phyloP scores from a whole-genome alignment of 164 flowering plant genomes.

The Nymphaea thermarum region DNA sequence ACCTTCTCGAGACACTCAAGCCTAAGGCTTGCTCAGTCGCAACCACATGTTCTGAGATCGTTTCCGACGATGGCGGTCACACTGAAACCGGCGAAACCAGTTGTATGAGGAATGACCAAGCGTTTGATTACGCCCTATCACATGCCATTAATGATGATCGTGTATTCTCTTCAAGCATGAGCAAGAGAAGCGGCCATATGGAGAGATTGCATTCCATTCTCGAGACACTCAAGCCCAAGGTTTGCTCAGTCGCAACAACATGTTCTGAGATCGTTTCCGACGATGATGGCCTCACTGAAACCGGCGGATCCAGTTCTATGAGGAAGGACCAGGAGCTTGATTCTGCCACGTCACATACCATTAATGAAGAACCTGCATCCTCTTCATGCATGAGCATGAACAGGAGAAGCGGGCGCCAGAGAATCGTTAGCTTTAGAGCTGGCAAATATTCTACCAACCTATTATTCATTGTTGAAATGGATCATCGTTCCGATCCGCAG shows the following conservation, averaged over 20 bases:
- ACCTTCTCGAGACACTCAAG: conserved; percentile 24
- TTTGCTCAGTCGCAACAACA: background rate
- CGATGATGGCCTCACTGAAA: background rate
- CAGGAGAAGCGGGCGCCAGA: background rate
- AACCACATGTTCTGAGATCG: background rate
- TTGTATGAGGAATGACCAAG: background rate
- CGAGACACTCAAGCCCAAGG: conserved; percentile 15
- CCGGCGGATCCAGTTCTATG: background rate
- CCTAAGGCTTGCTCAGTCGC: background rate
- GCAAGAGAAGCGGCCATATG: conserved; percentile 8
- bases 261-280: background rate
- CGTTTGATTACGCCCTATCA: no score
- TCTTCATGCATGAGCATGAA: no score
- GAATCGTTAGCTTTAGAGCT: no score
- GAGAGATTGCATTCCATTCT: conserved; percentile 24
- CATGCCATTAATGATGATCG: no score
- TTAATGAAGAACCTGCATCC: no score
- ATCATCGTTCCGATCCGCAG: conserved; percentile 1
- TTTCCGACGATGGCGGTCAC: background rate
- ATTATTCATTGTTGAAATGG: conserved; percentile 11
- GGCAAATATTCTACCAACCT: background rate
- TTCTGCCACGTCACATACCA: no score
- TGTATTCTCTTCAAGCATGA: no score
- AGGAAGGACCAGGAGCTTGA: background rate
- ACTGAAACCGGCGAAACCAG: background rate